Evolutionary conservation across 768 basidiomycete species (phyloP), one percentile per base, ranked within the genome.

Genomic region (Phanerodontia chrysosporium): DNA sequence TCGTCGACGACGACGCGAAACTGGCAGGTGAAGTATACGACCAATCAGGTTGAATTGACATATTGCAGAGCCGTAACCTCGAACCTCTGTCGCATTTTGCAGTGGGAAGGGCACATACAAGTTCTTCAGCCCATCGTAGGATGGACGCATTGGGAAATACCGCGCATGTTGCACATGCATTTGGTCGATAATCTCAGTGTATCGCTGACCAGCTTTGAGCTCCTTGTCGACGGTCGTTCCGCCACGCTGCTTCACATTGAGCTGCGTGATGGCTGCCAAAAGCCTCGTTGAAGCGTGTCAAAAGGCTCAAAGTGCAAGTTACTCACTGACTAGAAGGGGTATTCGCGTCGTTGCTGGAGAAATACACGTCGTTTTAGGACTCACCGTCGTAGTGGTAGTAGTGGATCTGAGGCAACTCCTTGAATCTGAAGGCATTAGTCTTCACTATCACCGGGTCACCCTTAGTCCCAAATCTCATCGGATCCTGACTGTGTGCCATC

Each of bases 91-190:
- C 1, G 51, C 6, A 22, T 6, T 29, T n/a, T n/a, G n/a, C n/a
- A n/a, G n/a, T n/a, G n/a, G n/a, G n/a, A n/a, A n/a, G n/a, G n/a
- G n/a, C n/a, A n/a, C n/a, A 51, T 51, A 61, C 24, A 61, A 21
- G 28, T 58, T 61, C 51, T 54, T 54, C 29, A 48, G 16, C 14
- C 60, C 60, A 22, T 61, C 60, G 30, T 57, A 61, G n/a, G 25
- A 27, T 2, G 56, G 49, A 10, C 56, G 60, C 1, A 28, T 25
- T 32, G 10, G 18, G 57, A 58, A 61, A 13, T 22, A n/a, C 12
- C 24, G 12, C 3, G 56, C 36, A 28, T 58, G 18, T 10, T 22
- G n/a, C 10, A 27, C 39, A 1, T 61, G 60, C 60, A 61, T 53
- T 24, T 14, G 36, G 10, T 58, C 56, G 32, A 61, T 58, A 29